Base-by-base conservation (phyloP, 2,329 filamentous ascomycete species). In the Akanthomyces lecanii region DNA sequence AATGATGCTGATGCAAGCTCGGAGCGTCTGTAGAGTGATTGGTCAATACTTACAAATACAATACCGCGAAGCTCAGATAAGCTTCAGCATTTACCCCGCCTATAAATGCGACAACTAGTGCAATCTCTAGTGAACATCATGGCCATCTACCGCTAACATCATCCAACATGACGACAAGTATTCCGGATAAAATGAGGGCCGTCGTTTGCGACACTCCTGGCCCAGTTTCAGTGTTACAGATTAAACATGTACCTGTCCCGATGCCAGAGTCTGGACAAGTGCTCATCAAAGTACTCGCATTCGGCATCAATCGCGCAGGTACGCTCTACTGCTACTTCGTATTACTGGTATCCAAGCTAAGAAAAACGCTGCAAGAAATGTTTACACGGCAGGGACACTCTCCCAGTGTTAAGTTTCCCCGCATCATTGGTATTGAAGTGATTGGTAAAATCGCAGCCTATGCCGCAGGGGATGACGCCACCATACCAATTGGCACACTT, bases 241-340 rank as follows among this genome's bases (percentile, higher is more conserved):
- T 60, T 14, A 50, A 42, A 51, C 1, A 60, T 14, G 18, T 60
- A 18, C 45, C 57, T 5, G 36, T 60, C n/a, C 57, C 57, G 23
- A 16, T 42, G 6, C 57, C 57, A 28, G 38, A 48, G 28, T 45
- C 45, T n/a, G 44, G 36, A 18, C 57, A 60, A 25, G 28, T 59
- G 5, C 56, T 59, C n/a, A 38, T 59, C 18, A 59, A 59, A 38
- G 42, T 59, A 11, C 42, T 48, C 42, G 56, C 44, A 16, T 59
- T 59, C 30, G 56, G 56, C 28, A 51, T 59, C 45, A 59, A 59
- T n/a, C 56, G 56, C 28, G 56, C 56, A 50, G 56, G 50, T 38
- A 36, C 21, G n/a, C 2, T 11, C 21, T 12, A 16, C 2, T 38
- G 5, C 23, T 12, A 7, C 3, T 38, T 14, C 8, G 18, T 8